Evolutionary conservation across 2,329 filamentous ascomycete genomes (phyloP).

Genomic region (Talaromyces sp.): DNA sequence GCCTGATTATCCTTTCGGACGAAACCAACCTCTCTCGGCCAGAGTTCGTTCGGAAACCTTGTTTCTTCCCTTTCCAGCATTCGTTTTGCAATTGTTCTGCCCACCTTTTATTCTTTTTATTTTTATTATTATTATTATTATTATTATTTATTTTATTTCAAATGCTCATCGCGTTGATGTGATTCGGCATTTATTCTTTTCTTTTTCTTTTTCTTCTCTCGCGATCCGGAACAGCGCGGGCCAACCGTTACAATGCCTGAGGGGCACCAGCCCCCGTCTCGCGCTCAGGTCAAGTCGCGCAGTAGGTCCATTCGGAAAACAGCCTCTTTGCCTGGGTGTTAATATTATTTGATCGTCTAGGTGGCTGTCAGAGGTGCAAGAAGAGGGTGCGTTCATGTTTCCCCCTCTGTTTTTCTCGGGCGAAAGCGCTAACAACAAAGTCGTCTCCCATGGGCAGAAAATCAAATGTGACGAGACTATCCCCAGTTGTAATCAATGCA

Average conservation of each 20-base stretch:
- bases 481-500: conserved; percentile 7
- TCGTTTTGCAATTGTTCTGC: not conserved
- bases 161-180: not conserved
- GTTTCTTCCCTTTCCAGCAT: not conserved
- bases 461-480: conserved; percentile 7
- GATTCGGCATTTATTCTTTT: not conserved
- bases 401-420: not conserved
- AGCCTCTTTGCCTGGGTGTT: not conserved
- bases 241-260: not conserved
- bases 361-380: not conserved
- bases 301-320: not conserved
- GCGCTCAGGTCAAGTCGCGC: not conserved
- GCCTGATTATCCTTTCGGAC: not conserved
- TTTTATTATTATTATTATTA: not conserved
- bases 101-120: not conserved
- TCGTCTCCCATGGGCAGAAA: not conserved
- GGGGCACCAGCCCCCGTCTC: not conserved
- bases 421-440: too few relatives aligned
- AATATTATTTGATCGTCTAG: not conserved
- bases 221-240: not conserved
- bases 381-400: not conserved
- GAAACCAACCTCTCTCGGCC: too few relatives aligned
- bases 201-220: not conserved
- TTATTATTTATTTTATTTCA: not conserved
- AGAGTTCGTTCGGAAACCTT: not conserved